Evolutionary conservation across 495 filamentous ascomycete species (phyloP), one percentile per base, ranked within the genome.

Genomic region (Hypoxylon fragiforme): DNA sequence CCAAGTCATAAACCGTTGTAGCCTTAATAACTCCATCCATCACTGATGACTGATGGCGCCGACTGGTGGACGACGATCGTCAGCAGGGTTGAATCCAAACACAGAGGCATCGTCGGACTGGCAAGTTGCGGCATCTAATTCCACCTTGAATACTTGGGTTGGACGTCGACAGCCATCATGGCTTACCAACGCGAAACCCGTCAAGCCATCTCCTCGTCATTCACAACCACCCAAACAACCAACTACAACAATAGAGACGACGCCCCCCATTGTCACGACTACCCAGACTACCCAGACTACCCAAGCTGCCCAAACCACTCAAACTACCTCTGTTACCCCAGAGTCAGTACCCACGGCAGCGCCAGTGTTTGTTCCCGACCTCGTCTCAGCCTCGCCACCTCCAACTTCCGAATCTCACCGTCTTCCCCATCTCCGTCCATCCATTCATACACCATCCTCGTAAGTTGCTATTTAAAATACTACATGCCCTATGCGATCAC

Each of bases 141-240:
- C 83, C 38, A 91, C 89, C 11, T 73, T 83, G 43, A 83, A 76
- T 55, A 66, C 79, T 28, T 87, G 90, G 70, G 73, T 89, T 44
- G 84, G 86, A 32, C 78, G 82, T 36, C 73, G 74, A 50, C 82
- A 82, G 64, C 85, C 78, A 59, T 73, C 82, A 63, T 92, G 89
- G 89, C 86, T 91, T 78, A 57, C 66, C 28, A 57, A 68, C 37
- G 68, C 67, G 45, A 55, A 62, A 13, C 62, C 69, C 14, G 70
- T 68, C 9, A 71, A 70, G 38, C 70, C 73, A 22, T 69, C 61
- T 39, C 60, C 72, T 44, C 77, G 75, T 39, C 63, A 69, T 28
- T 38, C 58, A 30, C 62, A 60, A 55, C 63, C 47, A 9, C 44
- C 52, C 12, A 39, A 15, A 19, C 48, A 48, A 34, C 37, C 52